These are phyloP conservation scores for Candida montana DNA, from an alignment of 805 yeast genomes.

Conservation along the genomic window DNA sequence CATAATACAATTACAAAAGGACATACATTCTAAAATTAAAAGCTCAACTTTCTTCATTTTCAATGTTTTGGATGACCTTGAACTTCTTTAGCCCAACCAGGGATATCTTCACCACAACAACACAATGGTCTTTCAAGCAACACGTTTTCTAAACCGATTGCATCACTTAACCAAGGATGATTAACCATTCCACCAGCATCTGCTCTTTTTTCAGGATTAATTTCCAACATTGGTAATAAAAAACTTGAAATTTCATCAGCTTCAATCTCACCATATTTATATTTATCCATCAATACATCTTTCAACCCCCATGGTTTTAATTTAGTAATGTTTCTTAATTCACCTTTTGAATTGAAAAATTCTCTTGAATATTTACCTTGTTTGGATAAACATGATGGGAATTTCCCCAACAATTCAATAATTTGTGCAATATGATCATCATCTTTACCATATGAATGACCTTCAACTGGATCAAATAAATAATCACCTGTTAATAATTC, in stretches of 20 bases:
- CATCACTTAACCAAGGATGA: conserved; percentile 78
- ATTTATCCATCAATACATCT: conserved; percentile 80
- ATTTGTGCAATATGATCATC: conserved; percentile 97
- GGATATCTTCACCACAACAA: conserved; percentile 80
- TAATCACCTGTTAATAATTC: conserved; percentile 94
- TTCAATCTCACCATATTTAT: conserved; percentile 62
- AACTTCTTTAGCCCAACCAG: conserved; percentile 83
- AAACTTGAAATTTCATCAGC: conserved; percentile 74
- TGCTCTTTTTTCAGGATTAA: conserved; percentile 77
- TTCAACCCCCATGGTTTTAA: conserved; percentile 86
- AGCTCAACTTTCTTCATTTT: too few species aligned
- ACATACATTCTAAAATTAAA: too few species aligned
- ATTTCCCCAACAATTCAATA: conserved; percentile 69
- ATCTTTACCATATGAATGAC: conserved; percentile 73
- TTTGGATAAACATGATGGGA: conserved; percentile 55
- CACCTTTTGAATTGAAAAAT: conserved; percentile 62
- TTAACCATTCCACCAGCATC: conserved; percentile 96
- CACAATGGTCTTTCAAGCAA: conserved; percentile 67
- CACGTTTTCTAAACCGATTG: conserved; percentile 67
- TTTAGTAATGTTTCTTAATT: conserved; percentile 71
- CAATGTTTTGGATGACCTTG: conserved; percentile 35
- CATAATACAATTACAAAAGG: too few species aligned
- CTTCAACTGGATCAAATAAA: conserved; percentile 79
- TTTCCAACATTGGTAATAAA: conserved; percentile 71
- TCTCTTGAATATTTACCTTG: conserved; percentile 58